Conservation (phyloP, 768 basidiomycete genomes). For the Podaxis sp. region DNA sequence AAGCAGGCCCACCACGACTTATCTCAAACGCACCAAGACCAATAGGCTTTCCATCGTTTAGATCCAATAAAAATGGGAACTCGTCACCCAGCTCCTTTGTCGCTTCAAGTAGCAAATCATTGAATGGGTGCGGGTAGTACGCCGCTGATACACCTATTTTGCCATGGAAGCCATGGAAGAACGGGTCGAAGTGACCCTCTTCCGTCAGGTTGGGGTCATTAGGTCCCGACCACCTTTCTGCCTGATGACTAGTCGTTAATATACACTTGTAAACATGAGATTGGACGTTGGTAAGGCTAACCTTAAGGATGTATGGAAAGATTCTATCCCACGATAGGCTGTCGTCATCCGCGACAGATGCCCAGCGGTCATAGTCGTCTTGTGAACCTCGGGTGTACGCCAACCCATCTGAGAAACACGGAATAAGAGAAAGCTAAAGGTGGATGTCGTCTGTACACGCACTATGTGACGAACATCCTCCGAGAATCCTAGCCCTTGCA, state of each 20-base stretch:
- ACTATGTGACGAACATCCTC: conserved; percentile 29
- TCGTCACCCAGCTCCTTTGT: conserved; percentile 27
- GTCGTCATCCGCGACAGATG: conserved; percentile 5
- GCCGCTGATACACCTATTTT: conserved; percentile 23
- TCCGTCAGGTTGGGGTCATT: conserved; percentile 4
- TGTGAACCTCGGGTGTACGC: conserved; percentile 11
- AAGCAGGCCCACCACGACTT: neutral
- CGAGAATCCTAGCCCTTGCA: conserved; percentile 27
- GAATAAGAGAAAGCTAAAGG: neutral
- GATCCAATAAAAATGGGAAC: conserved; percentile 40
- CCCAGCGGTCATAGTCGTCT: conserved; percentile 14
- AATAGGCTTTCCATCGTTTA: conserved; percentile 38
- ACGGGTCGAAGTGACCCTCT: conserved; percentile 29
- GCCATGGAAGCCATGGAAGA: conserved; percentile 27
- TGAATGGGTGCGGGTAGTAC: conserved; percentile 20
- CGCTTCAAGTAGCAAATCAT: conserved; percentile 23
- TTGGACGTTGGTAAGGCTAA: neutral
- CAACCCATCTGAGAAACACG: conserved; percentile 7
- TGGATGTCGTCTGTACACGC: neutral
- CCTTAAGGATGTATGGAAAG: conserved; percentile 12
- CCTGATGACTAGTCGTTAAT: neutral
- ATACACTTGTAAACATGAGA: neutral
- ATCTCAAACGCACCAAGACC: conserved; percentile 36
- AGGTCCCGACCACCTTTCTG: conserved; percentile 12
- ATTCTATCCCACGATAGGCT: conserved; percentile 17